Evolutionary conservation across 208 protist genomes (phyloP), one percentile per base, ranked within the genome.

Genomic region (Wallacemonas sp.): DNA sequence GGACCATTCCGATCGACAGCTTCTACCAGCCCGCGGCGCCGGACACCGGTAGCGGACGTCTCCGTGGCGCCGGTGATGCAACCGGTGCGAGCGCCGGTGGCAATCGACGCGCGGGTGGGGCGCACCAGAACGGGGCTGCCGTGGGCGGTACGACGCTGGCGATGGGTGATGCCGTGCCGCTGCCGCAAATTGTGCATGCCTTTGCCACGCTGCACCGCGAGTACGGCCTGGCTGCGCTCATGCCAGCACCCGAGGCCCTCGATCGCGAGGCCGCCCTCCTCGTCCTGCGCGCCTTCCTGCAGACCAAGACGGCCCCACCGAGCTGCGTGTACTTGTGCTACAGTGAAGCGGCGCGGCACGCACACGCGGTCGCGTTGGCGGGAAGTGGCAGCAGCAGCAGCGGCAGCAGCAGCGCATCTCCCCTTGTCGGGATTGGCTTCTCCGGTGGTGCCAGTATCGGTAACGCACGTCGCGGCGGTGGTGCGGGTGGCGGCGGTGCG

Each of bases 241-340:
- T 78, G 27, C 83, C 85, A 4, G 68, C 80, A 3, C 29, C 56
- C 17, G 74, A 83, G 48, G 73, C 69, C 23, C 70, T 91, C 27
- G 83, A 90, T 48, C 80, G 83, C 67, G 88, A 94, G 67, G 64
- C 73, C 1, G 85, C 73, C 11, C 27, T 87, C 41, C 71, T 73
- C 55, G 74, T 89, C 46, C 39, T 91, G 41, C 79, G 73, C 34
- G 21, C 65, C 11, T 83, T 83, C 72, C 68, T 94, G 48, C 88
- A 94, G 65, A 36, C 60, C 27, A 70, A 78, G 30, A 86, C 81
- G 21, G 73, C 83, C 1, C 73, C 81, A 12, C 61, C 76, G 0
- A 87, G 76, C 70, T 90, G 76, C 72, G 81, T 74, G 8, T 92
- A 94, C 65, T 61, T 90, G 23, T 94, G 88, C 74, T 91, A 94